These are phyloP conservation scores for Pythium dissotocum DNA, from an alignment of 352 stramenopile species.

Conservation along the genomic window DNA sequence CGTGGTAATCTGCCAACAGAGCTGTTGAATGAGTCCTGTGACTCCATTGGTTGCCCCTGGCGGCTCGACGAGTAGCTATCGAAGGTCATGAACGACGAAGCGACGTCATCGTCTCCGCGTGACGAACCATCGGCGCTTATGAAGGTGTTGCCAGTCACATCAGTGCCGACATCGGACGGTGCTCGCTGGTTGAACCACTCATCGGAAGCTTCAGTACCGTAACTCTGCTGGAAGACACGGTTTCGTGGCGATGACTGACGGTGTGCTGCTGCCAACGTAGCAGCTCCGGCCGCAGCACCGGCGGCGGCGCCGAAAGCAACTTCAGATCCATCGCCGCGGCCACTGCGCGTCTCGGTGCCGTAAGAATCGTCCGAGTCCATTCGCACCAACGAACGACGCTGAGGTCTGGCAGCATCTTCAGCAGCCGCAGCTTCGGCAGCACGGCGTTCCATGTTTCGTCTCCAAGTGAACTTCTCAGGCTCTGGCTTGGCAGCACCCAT, in stretches of 20 bases:
- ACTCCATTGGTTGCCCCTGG: slow-evolving; percentile 16
- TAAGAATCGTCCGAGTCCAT: slow-evolving; percentile 29
- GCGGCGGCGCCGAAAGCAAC: background rate
- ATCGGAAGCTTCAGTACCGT: slow-evolving; percentile 14
- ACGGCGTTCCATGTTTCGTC: slow-evolving; percentile 29
- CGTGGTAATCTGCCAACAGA: background rate
- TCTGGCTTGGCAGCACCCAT: slow-evolving; percentile 15
- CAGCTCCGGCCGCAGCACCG: background rate
- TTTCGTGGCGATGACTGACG: slow-evolving; percentile 1
- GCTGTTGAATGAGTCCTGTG: slow-evolving; percentile 15
- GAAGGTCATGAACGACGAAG: slow-evolving; percentile 26
- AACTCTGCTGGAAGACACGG: slow-evolving; percentile 10
- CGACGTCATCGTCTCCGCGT: slow-evolving; percentile 21
- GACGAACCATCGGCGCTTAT: slow-evolving; percentile 2
- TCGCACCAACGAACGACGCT: slow-evolving; percentile 18
- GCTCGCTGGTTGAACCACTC: slow-evolving; percentile 28
- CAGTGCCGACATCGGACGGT: slow-evolving; percentile 24
- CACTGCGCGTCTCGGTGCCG: slow-evolving; percentile 4
- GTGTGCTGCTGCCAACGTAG: slow-evolving; percentile 2
- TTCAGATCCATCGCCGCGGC: background rate
- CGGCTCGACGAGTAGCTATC: slow-evolving; percentile 26
- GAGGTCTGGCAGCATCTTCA: slow-evolving; percentile 11
- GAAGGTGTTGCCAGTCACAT: slow-evolving; percentile 6
- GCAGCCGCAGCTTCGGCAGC: slow-evolving; percentile 20
- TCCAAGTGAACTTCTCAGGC: slow-evolving; percentile 24